Evolutionary conservation across 257 asterid genomes (phyloP).

Genomic region (Solanum microdontum): DNA sequence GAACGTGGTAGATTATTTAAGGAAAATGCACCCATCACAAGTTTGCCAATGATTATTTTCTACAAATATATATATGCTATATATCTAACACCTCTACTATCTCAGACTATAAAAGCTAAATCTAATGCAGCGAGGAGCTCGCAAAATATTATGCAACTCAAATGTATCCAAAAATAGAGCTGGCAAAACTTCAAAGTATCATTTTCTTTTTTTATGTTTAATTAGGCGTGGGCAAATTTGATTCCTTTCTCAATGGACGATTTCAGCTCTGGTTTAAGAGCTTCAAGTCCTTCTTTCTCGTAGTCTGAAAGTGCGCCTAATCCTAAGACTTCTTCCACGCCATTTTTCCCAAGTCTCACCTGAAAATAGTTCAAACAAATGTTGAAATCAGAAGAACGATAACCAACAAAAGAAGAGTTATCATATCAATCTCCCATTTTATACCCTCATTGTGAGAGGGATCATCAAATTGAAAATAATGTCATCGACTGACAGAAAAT

Average conservation of each 20-base stretch:
- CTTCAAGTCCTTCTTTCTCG: conserved; percentile 71
- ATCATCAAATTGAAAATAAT: background rate
- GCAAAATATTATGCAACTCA: background rate
- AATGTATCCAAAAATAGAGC: conserved; percentile 9
- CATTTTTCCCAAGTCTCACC: conserved; percentile 86
- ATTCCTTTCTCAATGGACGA: conserved; percentile 77
- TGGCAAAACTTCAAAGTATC: background rate
- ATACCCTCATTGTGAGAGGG: background rate
- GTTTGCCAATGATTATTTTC: conserved; percentile 4
- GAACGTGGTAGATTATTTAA: no score
- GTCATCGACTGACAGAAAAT: background rate
- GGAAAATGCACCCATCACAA: background rate
- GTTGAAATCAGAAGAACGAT: background rate
- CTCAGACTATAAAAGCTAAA: background rate
- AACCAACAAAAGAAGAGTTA: background rate
- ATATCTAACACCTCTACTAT: background rate
- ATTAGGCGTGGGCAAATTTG: conserved; percentile 33
- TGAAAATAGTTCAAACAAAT: conserved; percentile 6
- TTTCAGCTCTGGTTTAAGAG: conserved; percentile 51
- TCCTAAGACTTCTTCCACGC: conserved; percentile 68
- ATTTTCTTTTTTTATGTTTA: background rate
- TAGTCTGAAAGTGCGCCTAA: conserved; percentile 53
- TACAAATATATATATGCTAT: background rate
- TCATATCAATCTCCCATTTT: background rate
- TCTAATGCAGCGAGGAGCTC: background rate